Evolutionary conservation across 164 flowering plant genomes (phyloP).

Genomic region (Berberis vulgaris): DNA sequence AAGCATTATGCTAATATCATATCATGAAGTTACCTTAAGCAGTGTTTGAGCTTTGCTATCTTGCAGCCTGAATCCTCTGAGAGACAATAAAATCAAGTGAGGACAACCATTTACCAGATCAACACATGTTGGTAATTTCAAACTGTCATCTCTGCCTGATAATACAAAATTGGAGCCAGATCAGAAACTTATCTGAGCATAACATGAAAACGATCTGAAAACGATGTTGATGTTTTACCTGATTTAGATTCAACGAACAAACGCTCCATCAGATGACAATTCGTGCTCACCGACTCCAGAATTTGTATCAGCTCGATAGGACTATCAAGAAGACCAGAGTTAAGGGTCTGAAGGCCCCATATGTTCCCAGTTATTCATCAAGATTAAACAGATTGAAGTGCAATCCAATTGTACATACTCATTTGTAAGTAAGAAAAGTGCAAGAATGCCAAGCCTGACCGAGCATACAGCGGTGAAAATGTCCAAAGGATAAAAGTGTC

Average conservation of each 20-base stretch:
- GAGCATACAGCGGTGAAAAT: too few relatives aligned
- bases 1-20: background rate
- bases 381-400: background rate
- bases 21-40: slow-evolving; percentile 47
- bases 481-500: too few relatives aligned
- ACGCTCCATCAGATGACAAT: slow-evolving; percentile 66
- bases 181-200: background rate
- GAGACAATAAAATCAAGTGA: slow-evolving; percentile 57
- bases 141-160: slow-evolving; percentile 87
- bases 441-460: background rate
- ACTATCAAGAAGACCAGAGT: slow-evolving; percentile 28
- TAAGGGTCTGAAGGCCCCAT: slow-evolving; percentile 8
- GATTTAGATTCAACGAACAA: slow-evolving; percentile 70
- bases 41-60: slow-evolving; percentile 63
- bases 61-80: slow-evolving; percentile 79
- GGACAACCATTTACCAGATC: slow-evolving; percentile 75
- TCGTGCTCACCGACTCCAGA: slow-evolving; percentile 58
- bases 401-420: background rate
- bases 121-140: slow-evolving; percentile 64
- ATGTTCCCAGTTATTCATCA: slow-evolving; percentile 4
- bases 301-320: slow-evolving; percentile 73
- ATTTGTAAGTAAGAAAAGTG: background rate
- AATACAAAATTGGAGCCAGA: slow-evolving; percentile 2
- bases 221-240: slow-evolving; percentile 37
- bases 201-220: slow-evolving; percentile 2